Evolutionary conservation across 495 filamentous ascomycete genomes (phyloP), one percentile per base, ranked within the genome.

Genomic region (Staphylotrichum longicolle): DNA sequence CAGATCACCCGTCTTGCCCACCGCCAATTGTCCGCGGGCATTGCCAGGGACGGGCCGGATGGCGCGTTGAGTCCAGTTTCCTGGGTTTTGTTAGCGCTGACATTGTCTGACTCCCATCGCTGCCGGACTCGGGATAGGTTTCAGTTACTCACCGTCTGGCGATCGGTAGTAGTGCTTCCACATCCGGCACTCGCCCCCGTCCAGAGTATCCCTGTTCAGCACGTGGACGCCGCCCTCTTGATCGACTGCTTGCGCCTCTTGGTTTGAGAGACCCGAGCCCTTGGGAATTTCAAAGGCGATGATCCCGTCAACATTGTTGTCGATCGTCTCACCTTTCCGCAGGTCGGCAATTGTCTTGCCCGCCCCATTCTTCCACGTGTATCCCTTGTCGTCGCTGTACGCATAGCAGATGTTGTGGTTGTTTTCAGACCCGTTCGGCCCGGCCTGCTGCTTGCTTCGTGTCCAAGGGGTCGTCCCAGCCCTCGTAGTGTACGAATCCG

Each of bases 131-230:
- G 20, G 20, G 20, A 27, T 27, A 27, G 1, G 20, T 27, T 27
- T 27, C 20, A 27, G 20, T 10, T 10, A 69, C 70, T 66, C 45
- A 77, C 75, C 72, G 11, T 63, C 60, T 11, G 75, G 69, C 7
- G 68, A 65, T 34, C 75, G 59, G 60, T 76, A 78, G 54, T 81
- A 80, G 64, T 81, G 79, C 52, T 76, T 80, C 79, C 79, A 81
- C 46, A 63, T 45, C 46, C 64, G 34, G 34, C 14, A 5, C 14
- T 50, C 60, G 42, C 62, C 66, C 2, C 74, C 75, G 41, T 66
- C 67, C 9, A 67, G 46, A 1, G 64, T 66, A 41, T 80, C 75
- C 0, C 78, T 64, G 41, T 81, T 82, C 47, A 81, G 57, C 3
- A 82, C 78, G 41, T 81, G 79, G 48, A 82, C 74, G 6, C 77